Conservation (phyloP, 768 basidiomycete species). For the Antrodiella citrinella region DNA sequence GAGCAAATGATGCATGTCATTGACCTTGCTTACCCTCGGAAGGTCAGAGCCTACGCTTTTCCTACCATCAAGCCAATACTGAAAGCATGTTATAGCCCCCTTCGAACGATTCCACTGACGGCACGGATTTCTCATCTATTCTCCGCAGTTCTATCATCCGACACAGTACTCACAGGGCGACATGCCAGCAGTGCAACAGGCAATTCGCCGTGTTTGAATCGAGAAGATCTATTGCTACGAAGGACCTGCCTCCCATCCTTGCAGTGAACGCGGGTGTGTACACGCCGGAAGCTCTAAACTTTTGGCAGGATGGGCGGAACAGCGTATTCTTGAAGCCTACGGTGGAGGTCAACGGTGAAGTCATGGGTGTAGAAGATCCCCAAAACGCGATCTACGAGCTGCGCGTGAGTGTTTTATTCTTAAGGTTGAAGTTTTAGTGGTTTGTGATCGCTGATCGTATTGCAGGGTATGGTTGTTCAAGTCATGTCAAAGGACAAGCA, state of each 20-base stretch:
- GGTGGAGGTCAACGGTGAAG: constrained; percentile 51
- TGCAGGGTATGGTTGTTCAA: constrained; percentile 75
- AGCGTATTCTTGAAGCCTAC: constrained; percentile 53
- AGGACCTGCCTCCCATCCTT: constrained; percentile 73
- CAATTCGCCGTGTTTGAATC: constrained; percentile 67
- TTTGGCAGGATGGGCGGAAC: constrained; percentile 65
- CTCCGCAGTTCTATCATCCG: constrained; percentile 72
- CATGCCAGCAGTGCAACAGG: constrained; percentile 71
- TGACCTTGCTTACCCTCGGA: constrained; percentile 82
- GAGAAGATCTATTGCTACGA: constrained; percentile 53
- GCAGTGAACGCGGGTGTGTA: constrained; percentile 81
- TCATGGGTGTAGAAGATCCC: constrained; percentile 48
- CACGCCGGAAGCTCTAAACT: constrained; percentile 60
- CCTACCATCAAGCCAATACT: constrained; percentile 3
- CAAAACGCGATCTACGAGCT: constrained; percentile 59
- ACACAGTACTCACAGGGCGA: constrained; percentile 78
- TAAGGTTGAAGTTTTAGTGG: no score
- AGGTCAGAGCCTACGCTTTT: constrained; percentile 36
- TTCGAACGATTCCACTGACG: constrained; percentile 29
- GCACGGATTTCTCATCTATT: constrained; percentile 55
- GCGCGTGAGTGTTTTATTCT: constrained; percentile 40
- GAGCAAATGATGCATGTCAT: constrained; percentile 76
- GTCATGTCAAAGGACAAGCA: constrained; percentile 61
- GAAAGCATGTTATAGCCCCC: constrained; percentile 18
- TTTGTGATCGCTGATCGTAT: not conserved